A percentile compares a stretch with the other conserved stretches of the same genome.
Conservation (phyloP, 495 filamentous ascomycete species). For the Sphaerosporella brunnea region DNA sequence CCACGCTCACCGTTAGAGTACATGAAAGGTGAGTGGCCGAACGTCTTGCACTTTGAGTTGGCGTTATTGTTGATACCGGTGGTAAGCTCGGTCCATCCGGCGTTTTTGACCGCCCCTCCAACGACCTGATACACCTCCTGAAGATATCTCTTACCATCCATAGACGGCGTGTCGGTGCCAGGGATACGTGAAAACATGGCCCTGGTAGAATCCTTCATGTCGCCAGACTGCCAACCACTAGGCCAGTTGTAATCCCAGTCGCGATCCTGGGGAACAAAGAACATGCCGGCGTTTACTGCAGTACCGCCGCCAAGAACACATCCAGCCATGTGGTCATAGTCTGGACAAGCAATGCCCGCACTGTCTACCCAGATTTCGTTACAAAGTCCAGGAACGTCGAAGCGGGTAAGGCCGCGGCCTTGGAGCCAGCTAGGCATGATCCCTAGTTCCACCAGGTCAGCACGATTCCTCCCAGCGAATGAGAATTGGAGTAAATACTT, state of each 20-base stretch:
- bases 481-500: too few species aligned
- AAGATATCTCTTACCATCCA: slow-evolving; percentile 50
- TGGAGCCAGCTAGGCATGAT: slow-evolving; percentile 41
- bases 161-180: slow-evolving; percentile 47
- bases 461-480: background rate
- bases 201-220: slow-evolving; percentile 39
- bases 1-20: slow-evolving; percentile 47
- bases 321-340: slow-evolving; percentile 56
- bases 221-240: slow-evolving; percentile 47
- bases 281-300: slow-evolving; percentile 50
- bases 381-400: slow-evolving; percentile 65
- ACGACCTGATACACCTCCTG: slow-evolving; percentile 46
- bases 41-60: slow-evolving; percentile 48
- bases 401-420: slow-evolving; percentile 50
- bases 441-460: slow-evolving; percentile 10
- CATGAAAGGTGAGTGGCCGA: slow-evolving; percentile 51
- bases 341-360: slow-evolving; percentile 45
- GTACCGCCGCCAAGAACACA: slow-evolving; percentile 63
- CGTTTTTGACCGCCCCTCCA: slow-evolving; percentile 34
- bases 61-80: slow-evolving; percentile 43
- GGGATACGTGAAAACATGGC: slow-evolving; percentile 53
- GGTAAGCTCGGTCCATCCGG: slow-evolving; percentile 43
- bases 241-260: slow-evolving; percentile 67
- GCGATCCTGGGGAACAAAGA: slow-evolving; percentile 35
- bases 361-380: slow-evolving; percentile 51